phyloP scores from a whole-genome alignment of 1,284 basidiomycete species.

The Heterobasidion irregulare region DNA sequence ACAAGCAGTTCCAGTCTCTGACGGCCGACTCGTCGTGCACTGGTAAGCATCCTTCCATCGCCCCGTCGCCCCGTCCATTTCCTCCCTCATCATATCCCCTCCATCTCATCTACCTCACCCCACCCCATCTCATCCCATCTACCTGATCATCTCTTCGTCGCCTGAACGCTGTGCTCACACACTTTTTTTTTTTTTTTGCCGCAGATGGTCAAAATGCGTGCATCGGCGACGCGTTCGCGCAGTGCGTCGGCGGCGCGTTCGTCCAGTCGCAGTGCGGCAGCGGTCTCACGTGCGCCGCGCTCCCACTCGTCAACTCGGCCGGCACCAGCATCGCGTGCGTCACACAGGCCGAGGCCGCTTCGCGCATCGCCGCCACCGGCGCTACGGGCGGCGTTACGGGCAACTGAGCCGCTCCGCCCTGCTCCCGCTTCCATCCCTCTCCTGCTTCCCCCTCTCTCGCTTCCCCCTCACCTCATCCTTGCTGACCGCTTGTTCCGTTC shows the following conservation, averaged over 20 bases:
- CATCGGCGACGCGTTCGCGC: conserved; percentile 22
- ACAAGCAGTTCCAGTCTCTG: conserved; percentile 38
- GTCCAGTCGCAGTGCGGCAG: conserved; percentile 31
- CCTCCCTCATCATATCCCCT: neutral
- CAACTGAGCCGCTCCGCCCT: neutral
- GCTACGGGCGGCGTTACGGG: conserved; percentile 31
- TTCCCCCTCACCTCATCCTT: neutral
- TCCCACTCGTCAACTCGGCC: conserved; percentile 48
- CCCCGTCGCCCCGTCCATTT: neutral
- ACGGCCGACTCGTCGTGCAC: conserved; percentile 31
- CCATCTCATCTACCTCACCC: neutral
- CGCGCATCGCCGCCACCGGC: conserved; percentile 46
- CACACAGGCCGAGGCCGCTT: conserved; percentile 36
- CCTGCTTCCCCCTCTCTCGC: neutral
- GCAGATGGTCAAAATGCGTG: conserved; percentile 34
- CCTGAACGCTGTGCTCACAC: neutral
- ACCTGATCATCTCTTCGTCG: neutral
- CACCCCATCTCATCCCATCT: too few relatives aligned
- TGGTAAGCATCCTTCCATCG: conserved; percentile 11
- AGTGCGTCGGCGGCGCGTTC: conserved; percentile 39
- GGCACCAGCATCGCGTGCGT: conserved; percentile 53
- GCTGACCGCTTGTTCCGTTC: neutral
- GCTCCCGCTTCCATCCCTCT: too few relatives aligned
- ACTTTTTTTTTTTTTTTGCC: neutral
- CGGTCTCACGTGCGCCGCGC: conserved; percentile 37